Evolutionary conservation across 257 asterid genomes (phyloP).

Genomic region (Nicotiana tabacum): DNA sequence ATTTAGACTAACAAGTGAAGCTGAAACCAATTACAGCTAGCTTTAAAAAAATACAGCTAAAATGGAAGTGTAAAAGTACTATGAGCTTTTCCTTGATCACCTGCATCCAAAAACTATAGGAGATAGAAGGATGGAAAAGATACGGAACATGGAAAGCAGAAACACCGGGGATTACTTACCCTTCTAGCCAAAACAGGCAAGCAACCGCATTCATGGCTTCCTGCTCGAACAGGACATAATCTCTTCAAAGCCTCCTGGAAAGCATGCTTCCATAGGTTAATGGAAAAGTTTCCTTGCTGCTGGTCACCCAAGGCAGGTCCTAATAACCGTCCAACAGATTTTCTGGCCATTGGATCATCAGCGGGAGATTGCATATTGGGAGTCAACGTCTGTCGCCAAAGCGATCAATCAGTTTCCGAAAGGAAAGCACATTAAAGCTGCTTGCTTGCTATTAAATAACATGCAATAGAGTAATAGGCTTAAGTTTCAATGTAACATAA

Average conservation of each 20-base stretch:
- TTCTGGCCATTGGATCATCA: constrained; percentile 33
- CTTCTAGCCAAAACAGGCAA: constrained; percentile 84
- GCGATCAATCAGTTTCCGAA: constrained; percentile 3
- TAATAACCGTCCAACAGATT: constrained; percentile 39
- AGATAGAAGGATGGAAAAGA: neutral
- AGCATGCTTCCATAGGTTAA: constrained; percentile 75
- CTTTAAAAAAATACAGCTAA: neutral
- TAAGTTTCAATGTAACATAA: neutral
- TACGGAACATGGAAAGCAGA: constrained; percentile 1
- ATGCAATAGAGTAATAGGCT: neutral
- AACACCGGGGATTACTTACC: constrained; percentile 34
- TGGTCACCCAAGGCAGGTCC: constrained; percentile 77
- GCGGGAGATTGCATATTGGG: constrained; percentile 87
- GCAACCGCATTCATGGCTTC: constrained; percentile 94
- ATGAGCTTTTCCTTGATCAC: neutral
- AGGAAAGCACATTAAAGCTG: neutral
- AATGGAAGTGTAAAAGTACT: neutral
- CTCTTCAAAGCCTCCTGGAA: constrained; percentile 73
- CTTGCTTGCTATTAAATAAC: neutral
- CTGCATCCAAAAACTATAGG: neutral
- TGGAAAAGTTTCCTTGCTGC: constrained; percentile 75
- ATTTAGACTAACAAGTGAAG: neutral
- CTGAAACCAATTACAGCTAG: neutral
- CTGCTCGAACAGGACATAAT: constrained; percentile 95
- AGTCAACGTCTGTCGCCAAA: constrained; percentile 58